phyloP scores from a whole-genome alignment of 1,139 yeast species.

The Geotrichum australiense region DNA sequence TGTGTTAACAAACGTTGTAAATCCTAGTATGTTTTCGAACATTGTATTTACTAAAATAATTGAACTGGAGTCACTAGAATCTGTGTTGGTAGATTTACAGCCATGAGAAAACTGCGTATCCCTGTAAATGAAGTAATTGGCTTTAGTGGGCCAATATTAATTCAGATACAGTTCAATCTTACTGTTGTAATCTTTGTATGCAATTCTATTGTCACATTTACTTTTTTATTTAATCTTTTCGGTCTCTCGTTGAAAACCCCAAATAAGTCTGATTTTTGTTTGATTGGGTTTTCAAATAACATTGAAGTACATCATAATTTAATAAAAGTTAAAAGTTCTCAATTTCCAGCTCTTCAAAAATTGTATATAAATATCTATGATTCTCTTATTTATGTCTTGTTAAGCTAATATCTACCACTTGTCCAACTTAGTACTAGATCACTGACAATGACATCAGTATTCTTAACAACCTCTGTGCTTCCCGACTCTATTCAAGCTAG shows the following conservation, averaged over 20 bases:
- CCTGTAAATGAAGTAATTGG: no score
- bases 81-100: no score
- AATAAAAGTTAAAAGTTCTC: no score
- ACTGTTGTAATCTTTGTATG: not conserved
- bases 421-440: not conserved
- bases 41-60: no score
- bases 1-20: no score
- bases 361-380: not conserved
- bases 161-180: not conserved
- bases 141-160: no score
- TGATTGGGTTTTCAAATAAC: not conserved
- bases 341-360: not conserved
- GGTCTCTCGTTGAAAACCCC: not conserved
- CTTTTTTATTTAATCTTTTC: not conserved
- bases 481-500: slow-evolving; percentile 13
- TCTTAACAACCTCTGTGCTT: not conserved
- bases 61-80: no score
- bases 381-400: not conserved
- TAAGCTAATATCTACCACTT: not conserved
- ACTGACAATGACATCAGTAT: not conserved
- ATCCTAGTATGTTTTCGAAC: no score
- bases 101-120: no score
- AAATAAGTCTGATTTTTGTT: not conserved
- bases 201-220: not conserved
- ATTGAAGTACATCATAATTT: not conserved